Base-by-base conservation (phyloP, 179 eudicot species). In the Camellia oleifera region DNA sequence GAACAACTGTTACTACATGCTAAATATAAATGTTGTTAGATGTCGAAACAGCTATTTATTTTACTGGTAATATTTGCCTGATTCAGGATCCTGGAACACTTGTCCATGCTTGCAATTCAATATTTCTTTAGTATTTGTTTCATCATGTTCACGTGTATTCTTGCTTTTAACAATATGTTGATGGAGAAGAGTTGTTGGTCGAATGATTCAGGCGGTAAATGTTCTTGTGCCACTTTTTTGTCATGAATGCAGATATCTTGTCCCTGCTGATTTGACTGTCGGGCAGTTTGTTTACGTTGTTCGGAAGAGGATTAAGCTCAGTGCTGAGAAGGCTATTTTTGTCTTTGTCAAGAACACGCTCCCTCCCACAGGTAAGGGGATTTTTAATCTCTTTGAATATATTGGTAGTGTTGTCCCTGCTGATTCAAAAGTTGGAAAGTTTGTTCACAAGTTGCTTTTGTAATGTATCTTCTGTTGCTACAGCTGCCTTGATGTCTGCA, bases 231-330 rank as follows among this genome's bases (percentile, higher is more conserved):
- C 6, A 26, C 63, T 53, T 40, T 32, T 17, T 71, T 79, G 50
- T 70, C 60, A 7, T 64, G 69, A 40, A 52, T 70, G 79, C 82
- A 87, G 90, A 75, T 87, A 87, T 69, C 90, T 87, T 74, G 90
- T 87, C 66, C 90, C 90, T 15, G 88, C 88, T 69, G 88, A 87
- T 76, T 79, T 87, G 86, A 83, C 76, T 12, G 78, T 85, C 56
- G 90, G 88, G 13, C 90, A 87, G 81, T 87, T 87, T 65, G 90
- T 87, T 68, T 87, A 81, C 46, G 90, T 85, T 63, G 82, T 87
- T 9, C 86, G 90, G n/a, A 85, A 85, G 81, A 77, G 90, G 86
- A 83, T 87, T 77, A 87, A 85, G 77, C 88, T 87, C 44, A 67
- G 79, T 75, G 76, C 90, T 65, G 86, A 85, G 64, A 85, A 87